Percentiles rank a stretch among this genome's conserved stretches.
Evolutionary conservation across 23 red algal genomes (phyloP).

Genomic region (Gracilaria vermiculophylla): DNA sequence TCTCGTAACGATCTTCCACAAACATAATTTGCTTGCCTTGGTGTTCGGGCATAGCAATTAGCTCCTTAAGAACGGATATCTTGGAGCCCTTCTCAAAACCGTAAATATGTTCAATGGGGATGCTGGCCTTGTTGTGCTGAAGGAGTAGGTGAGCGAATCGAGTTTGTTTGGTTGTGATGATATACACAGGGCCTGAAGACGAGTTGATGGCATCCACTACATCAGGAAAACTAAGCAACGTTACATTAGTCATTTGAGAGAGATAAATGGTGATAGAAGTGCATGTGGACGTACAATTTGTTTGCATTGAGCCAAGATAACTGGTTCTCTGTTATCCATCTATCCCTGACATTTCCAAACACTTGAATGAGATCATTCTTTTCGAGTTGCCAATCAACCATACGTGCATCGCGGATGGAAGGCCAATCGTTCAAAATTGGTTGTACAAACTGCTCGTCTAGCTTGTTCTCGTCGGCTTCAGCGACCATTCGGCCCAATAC

Average conservation of each 20-base stretch:
- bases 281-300: constrained; percentile 59
- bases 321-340: constrained; percentile 81
- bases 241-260: not conserved
- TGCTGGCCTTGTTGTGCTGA: constrained; percentile 46
- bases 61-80: constrained; percentile 81
- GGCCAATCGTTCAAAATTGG: constrained; percentile 38
- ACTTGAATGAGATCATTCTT: constrained; percentile 62
- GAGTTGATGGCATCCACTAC: constrained; percentile 81
- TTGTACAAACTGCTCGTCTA: constrained; percentile 22
- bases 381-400: constrained; percentile 55
- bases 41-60: constrained; percentile 68
- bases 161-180: constrained; percentile 94
- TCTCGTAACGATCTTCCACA: constrained; percentile 94
- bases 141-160: constrained; percentile 86
- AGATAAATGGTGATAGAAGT: not conserved
- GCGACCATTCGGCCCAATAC: constrained; percentile 72
- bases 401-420: constrained; percentile 58
- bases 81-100: constrained; percentile 79
- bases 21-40: constrained; percentile 58
- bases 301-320: constrained; percentile 74
- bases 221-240: constrained; percentile 69
- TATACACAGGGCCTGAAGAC: constrained; percentile 65
- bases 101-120: constrained; percentile 61
- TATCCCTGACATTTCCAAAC: constrained; percentile 81
- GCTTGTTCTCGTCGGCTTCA: constrained; percentile 8